Base-by-base conservation (phyloP, 148 eudicot species). In the Chenopodium album region DNA sequence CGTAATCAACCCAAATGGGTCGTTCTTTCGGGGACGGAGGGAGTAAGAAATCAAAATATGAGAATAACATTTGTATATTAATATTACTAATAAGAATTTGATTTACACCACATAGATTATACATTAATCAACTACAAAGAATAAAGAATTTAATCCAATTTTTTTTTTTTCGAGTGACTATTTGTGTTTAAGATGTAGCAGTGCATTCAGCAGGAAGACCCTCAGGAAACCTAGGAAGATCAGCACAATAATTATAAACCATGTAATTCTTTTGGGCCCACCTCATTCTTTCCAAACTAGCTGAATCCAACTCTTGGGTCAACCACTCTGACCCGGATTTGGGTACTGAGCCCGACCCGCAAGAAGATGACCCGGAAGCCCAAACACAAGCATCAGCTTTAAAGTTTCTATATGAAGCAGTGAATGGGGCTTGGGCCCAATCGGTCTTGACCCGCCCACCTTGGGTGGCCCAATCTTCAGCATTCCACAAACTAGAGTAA, bases 191-290 rank as follows among this genome's bases (percentile, higher is more conserved):
- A 8, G 79, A 73, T 3, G 69, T 79, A 17, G 73, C 10, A 26
- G 37, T 82, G 85, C 91, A 89, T 83, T 89, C 91, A 0, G 80
- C 8, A 4, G 91, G 86, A 8, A 83, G 64, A 4, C 89, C 91
- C 28, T 87, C 78, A 78, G 91, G 86, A 34, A 89, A 89, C 81
- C 91, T 87, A 9, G 69, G 32, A 71, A 26, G 56, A 83, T 89
- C 91, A n/a, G 88, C 47, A 77, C 89, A 89, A 46, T 89, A 89
- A 44, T 87, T 87, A 54, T 87, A 87, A 17, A 89, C 73, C 91
- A 87, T 87, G 73, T 87, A 84, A 31, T 87, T 83, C 64, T 79
- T 74, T 1, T 87, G 86, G 0, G 80, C 86, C 89, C 88, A 85
- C 2, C 75, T 82, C 84, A 89, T 75, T 65, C 89, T 87, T 62